These are phyloP conservation scores for Phytophthora sp. DNA, from an alignment of 352 stramenopile species.

Conservation along the genomic window DNA sequence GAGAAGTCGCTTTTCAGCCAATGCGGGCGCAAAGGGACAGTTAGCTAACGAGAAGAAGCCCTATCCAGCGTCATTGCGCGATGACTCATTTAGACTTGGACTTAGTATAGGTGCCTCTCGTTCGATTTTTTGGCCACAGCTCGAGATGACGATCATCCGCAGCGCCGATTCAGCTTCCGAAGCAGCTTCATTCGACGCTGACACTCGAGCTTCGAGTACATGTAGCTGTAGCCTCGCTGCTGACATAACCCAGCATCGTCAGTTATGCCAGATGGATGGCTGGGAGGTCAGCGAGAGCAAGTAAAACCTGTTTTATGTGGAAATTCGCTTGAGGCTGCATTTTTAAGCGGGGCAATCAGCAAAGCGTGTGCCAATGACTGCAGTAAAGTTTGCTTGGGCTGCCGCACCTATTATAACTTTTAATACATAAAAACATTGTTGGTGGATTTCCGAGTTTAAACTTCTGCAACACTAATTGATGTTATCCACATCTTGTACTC, in stretches of 20 bases:
- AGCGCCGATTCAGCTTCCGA: no score
- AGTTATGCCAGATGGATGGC: not conserved
- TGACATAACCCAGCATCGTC: not conserved
- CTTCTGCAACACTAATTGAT: conserved; percentile 3
- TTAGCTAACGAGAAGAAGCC: conserved; percentile 28
- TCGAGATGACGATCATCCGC: no score
- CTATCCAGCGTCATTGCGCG: not conserved
- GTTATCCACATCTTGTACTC: conserved; percentile 3
- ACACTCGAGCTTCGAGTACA: no score
- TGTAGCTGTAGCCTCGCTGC: no score
- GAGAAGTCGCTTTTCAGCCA: conserved; percentile 19
- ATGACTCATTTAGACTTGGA: conserved; percentile 14
- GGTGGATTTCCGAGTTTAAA: not conserved
- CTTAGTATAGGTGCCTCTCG: no score
- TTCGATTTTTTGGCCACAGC: conserved; percentile 11
- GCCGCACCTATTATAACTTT: no score
- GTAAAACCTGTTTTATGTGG: conserved; percentile 17
- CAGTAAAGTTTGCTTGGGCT: no score
- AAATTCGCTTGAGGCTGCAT: conserved; percentile 23
- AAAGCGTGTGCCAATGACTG: conserved; percentile 14
- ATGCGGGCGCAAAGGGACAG: not conserved
- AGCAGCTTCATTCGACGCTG: no score
- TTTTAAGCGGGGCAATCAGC: not conserved
- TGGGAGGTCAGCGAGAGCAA: not conserved
- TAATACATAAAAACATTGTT: no score